Evolutionary conservation across 2,329 filamentous ascomycete species (phyloP), one percentile per base, ranked within the genome.

Genomic region (Dactylellina parvicollis): DNA sequence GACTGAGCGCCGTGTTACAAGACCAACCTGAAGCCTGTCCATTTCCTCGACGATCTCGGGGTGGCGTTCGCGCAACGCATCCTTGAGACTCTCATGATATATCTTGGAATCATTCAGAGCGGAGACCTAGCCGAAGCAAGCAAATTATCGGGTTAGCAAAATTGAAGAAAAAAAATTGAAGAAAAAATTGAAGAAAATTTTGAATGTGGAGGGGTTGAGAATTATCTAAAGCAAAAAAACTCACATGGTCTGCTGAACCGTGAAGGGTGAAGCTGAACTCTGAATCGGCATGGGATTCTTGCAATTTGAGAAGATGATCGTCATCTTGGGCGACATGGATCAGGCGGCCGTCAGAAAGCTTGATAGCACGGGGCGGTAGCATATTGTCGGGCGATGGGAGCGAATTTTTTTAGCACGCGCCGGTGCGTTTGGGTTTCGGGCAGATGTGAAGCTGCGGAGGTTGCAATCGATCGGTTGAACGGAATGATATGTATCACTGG

Each of bases 201-300:
- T 4, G 4, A 7, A 38, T 38, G 34, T n/a, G 34, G 12, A 38
- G 12, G 5, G 34, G 12, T 14, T 7, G 12, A 24, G 18, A 3
- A 32, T 16, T 2, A 9, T 14, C 22, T 14, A 28, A 7, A 28
- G 16, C 2, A 12, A 30, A 18, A 26, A 14, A 26, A 75, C 78
- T 62, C 57, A 81, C 79, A 77, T 84, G 83, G 74, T 84, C 82
- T n/a, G 79, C 77, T 2, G 67, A 72, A 7, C 67, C 67, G 34
- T 72, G 67, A 34, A 72, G n/a, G 20, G 67, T 72, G 32, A 72
- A 72, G 44, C 42, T 64, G 20, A 72, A 72, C 46, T 65, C 59
- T 2, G 50, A 24, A 26, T 65, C 67, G 14, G 24, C 47, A 12
- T 72, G 52, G 1, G 67, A 49, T 32, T 65, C 42, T 38, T 72